Evolutionary conservation across 2,329 filamentous ascomycete species (phyloP).

Genomic region (Xylariaceae sp.): DNA sequence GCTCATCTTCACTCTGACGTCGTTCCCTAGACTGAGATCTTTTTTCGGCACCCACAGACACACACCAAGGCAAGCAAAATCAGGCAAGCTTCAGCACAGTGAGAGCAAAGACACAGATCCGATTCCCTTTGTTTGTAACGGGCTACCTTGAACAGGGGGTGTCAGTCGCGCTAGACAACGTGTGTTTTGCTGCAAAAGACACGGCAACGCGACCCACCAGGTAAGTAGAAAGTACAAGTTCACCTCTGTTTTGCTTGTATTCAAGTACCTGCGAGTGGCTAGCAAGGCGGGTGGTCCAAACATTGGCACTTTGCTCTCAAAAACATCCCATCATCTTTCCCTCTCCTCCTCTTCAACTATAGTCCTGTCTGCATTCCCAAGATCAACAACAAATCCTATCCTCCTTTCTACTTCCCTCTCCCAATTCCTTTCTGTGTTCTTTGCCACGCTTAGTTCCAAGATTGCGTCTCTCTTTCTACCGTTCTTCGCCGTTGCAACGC

Average conservation of each 20-base stretch:
- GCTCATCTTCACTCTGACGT: no score
- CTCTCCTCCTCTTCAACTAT: constrained; percentile 3
- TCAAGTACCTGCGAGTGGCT: constrained; percentile 17
- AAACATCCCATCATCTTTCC: constrained; percentile 23
- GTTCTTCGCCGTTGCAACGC: constrained; percentile 7
- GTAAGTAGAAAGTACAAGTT: constrained; percentile 23
- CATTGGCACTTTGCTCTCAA: constrained; percentile 23
- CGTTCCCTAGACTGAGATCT: no score
- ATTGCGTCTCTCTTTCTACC: constrained; percentile 1
- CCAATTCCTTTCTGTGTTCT: constrained; percentile 7
- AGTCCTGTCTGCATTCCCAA: no score
- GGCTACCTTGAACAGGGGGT: constrained; percentile 17
- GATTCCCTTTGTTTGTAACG: no score
- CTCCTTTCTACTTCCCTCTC: constrained; percentile 4
- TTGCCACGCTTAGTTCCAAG: constrained; percentile 5
- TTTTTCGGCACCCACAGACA: no score
- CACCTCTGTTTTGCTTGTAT: constrained; percentile 6
- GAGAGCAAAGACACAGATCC: no score
- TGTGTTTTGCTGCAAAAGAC: constrained; percentile 22
- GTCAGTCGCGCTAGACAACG: constrained; percentile 22
- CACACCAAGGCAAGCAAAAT: no score
- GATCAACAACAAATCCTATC: constrained; percentile 15
- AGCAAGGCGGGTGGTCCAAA: constrained; percentile 16
- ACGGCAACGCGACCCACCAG: constrained; percentile 13
- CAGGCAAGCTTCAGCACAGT: no score